Evolutionary conservation across 2,329 filamentous ascomycete species (phyloP).

Genomic region (Cyclaneusma minus): DNA sequence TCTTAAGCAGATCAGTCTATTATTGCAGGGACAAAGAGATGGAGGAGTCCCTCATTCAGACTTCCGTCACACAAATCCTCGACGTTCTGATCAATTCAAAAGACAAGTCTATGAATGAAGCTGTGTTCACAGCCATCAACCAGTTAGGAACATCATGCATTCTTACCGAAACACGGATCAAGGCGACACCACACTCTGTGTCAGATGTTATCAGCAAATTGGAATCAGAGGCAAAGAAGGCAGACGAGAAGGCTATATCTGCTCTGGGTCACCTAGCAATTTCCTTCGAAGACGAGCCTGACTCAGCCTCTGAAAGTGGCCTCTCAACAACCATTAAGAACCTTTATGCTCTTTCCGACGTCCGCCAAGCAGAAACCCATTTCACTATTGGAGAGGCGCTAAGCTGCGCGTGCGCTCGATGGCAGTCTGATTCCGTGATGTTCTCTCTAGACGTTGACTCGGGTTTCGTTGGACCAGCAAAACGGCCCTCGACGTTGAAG

Average conservation of each 20-base stretch:
- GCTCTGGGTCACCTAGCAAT: constrained; percentile 65
- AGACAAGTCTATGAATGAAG: constrained; percentile 40
- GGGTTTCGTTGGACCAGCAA: constrained; percentile 23
- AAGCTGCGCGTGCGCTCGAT: constrained; percentile 60
- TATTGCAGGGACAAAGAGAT: constrained; percentile 23
- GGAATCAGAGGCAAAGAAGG: constrained; percentile 54
- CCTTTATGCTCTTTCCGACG: constrained; percentile 65
- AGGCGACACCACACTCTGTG: constrained; percentile 8
- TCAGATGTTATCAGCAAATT: constrained; percentile 42
- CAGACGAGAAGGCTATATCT: constrained; percentile 69
- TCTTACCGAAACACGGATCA: constrained; percentile 18
- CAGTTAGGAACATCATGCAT: constrained; percentile 45
- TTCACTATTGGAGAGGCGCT: constrained; percentile 86
- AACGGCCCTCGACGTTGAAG: constrained; percentile 22
- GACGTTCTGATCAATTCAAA: constrained; percentile 35
- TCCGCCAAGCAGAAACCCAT: constrained; percentile 74
- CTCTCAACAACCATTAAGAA: constrained; percentile 45
- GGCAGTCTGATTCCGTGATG: constrained; percentile 67
- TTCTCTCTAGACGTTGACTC: constrained; percentile 62
- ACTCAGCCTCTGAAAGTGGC: constrained; percentile 17
- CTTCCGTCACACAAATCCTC: constrained; percentile 27
- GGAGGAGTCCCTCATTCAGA: constrained; percentile 21
- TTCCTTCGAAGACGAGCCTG: constrained; percentile 31
- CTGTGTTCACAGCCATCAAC: constrained; percentile 39
- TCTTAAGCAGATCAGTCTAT: constrained; percentile 38